Evolutionary conservation across 805 yeast species (phyloP).

Genomic region (Zygoascus ofunaensis): DNA sequence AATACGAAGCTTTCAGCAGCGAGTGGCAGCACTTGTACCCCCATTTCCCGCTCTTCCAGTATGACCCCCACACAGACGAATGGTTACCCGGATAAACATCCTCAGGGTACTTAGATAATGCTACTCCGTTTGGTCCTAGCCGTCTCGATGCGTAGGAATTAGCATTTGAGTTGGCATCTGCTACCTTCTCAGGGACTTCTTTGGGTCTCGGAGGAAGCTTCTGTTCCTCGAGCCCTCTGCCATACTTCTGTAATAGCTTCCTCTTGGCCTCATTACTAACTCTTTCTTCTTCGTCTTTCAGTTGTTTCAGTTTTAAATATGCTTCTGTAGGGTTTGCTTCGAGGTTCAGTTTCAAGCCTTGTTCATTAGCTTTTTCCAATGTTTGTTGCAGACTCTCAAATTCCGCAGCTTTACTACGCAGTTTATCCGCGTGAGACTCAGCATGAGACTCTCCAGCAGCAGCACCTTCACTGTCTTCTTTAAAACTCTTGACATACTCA

Average conservation of each 20-base stretch:
- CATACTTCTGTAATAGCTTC: conserved; percentile 34
- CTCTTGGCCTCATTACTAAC: conserved; percentile 23
- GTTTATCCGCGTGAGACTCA: conserved; percentile 44
- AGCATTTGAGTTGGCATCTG: background rate
- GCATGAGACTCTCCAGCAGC: conserved; percentile 31
- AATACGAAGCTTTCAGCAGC: conserved; percentile 27
- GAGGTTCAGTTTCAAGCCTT: conserved; percentile 25
- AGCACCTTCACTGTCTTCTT: conserved; percentile 29
- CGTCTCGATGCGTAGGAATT: background rate
- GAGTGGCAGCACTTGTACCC: conserved; percentile 38
- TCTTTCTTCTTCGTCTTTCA: conserved; percentile 23
- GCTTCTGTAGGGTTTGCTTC: conserved; percentile 43
- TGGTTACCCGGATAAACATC: conserved; percentile 34
- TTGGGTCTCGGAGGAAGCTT: conserved; percentile 14
- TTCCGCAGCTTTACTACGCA: conserved; percentile 49
- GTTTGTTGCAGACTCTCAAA: conserved; percentile 40
- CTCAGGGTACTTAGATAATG: conserved; percentile 25
- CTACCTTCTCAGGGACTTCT: conserved; percentile 3
- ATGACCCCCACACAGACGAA: conserved; percentile 38
- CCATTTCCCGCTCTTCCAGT: conserved; percentile 35
- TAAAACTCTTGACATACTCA: conserved; percentile 47
- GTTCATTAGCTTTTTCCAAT: conserved; percentile 39
- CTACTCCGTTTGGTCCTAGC: background rate
- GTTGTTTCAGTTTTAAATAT: conserved; percentile 30
- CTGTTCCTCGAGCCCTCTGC: conserved; percentile 26